phyloP scores from a whole-genome alignment of 2,329 filamentous ascomycete species.

The Dryadomyces quercus-mongolicae region DNA sequence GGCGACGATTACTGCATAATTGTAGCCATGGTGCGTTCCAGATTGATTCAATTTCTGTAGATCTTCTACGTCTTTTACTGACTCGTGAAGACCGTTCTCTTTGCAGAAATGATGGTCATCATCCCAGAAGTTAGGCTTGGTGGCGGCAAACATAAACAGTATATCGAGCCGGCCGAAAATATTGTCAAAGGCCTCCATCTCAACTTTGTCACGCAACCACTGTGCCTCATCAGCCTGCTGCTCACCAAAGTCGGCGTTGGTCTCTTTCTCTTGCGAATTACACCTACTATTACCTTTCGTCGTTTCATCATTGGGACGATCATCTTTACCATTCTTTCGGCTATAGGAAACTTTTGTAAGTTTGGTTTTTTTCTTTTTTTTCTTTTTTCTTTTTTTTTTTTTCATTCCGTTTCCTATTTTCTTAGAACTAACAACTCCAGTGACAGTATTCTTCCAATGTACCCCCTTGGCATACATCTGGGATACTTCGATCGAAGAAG shows the following conservation, averaged over 20 bases:
- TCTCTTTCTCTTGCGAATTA: slow-evolving; percentile 17
- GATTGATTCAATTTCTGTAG: too few species aligned
- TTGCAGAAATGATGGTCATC: slow-evolving; percentile 18
- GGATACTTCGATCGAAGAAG: slow-evolving; percentile 11
- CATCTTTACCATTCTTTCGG: slow-evolving; percentile 16
- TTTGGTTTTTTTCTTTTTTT: too few species aligned
- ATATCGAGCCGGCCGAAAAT: slow-evolving; percentile 15
- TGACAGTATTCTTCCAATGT: slow-evolving; percentile 17
- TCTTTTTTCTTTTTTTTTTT: too few species aligned
- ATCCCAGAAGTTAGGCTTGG: slow-evolving; percentile 16
- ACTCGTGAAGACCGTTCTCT: slow-evolving; percentile 11
- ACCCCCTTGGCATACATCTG: slow-evolving; percentile 14
- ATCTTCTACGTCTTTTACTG: slow-evolving; percentile 1
- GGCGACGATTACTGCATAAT: slow-evolving; percentile 18
- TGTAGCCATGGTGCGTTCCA: slow-evolving; percentile 16
- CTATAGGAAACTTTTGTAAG: slow-evolving; percentile 15
- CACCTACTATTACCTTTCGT: slow-evolving; percentile 11
- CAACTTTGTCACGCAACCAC: slow-evolving; percentile 20
- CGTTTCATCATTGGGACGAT: slow-evolving; percentile 14
- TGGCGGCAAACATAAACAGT: slow-evolving; percentile 16
- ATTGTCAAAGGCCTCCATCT: slow-evolving; percentile 15
- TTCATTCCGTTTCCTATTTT: background rate
- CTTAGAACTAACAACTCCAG: slow-evolving; percentile 6
- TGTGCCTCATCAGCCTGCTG: slow-evolving; percentile 17
- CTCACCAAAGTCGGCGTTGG: slow-evolving; percentile 19